Evolutionary conservation across 2,329 filamentous ascomycete species (phyloP).

Genomic region (Anisogramma anomala): DNA sequence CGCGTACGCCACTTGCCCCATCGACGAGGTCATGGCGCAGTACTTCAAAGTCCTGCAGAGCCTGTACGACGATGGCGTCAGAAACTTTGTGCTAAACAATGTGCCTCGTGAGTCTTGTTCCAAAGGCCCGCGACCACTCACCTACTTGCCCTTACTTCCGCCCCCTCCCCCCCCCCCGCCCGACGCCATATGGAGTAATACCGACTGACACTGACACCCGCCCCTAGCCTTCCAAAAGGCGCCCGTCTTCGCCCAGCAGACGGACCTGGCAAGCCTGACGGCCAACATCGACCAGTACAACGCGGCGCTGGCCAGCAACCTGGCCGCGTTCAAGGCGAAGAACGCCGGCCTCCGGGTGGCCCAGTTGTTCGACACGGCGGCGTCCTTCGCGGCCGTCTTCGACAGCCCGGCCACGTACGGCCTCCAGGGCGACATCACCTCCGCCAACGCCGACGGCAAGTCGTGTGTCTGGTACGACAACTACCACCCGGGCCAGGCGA

Average conservation of each 20-base stretch:
- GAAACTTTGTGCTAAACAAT: constrained; percentile 11
- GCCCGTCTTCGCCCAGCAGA: constrained; percentile 7
- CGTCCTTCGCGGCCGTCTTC: constrained; percentile 12
- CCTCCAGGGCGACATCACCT: constrained; percentile 11
- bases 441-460: constrained; percentile 9
- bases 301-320: constrained; percentile 9
- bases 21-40: constrained; percentile 9
- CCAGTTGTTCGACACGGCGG: constrained; percentile 9
- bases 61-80: constrained; percentile 11
- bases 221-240: constrained; percentile 9
- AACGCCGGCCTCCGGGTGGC: constrained; percentile 9
- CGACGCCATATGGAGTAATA: too few species aligned
- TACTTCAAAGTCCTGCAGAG: constrained; percentile 11
- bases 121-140: too few species aligned
- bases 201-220: neutral
- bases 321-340: constrained; percentile 7
- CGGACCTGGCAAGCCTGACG: constrained; percentile 1
- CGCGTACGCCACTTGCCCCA: constrained; percentile 6
- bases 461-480: constrained; percentile 12
- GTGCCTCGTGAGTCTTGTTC: constrained; percentile 7
- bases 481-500: constrained; percentile 12
- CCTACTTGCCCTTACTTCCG: neutral
- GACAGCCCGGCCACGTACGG: constrained; percentile 9
- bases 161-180: neutral
- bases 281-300: constrained; percentile 12